Evolutionary conservation across 164 flowering plant species (phyloP), one percentile per base, ranked within the genome.

Genomic region (Tetrastigma voinierianum): DNA sequence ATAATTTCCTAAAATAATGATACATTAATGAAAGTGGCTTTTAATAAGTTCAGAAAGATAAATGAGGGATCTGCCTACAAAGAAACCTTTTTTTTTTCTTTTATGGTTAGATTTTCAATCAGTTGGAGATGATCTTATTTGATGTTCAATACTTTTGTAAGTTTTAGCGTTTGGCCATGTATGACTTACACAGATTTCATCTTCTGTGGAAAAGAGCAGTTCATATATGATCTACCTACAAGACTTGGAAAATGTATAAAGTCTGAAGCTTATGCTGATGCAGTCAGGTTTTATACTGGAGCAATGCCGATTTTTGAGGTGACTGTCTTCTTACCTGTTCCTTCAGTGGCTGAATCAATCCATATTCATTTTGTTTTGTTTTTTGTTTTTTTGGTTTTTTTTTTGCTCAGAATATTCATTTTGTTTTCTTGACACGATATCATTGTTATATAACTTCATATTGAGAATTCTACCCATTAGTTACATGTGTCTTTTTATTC

Each of bases 261-360:
- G 74, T 71, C 93, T 69, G 98, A 87, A 83, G 88, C 97, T 59
- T 96, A 96, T 88, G 93, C 89, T 64, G 98, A 93, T 77, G 99
- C 99, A 20, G 93, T 93, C 66, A 87, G 79, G 74, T 90, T 81
- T 68, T 96, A 84, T 68, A 93, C 80, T 66, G 99, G 99, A 65
- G 99, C 99, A 55, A 84, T 82, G 88, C 99, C 99, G 51, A 93
- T 96, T 72, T 90, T 96, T 70, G 83, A 88, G 99, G 99, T 96
- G 61, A 61, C 6, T 52, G 61, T 56, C 16, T 76, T 59, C 17
- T 70, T n/a, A 32, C 25, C 20, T 62, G 18, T 16, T 48, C 9
- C 45, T 64, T 55, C 21, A 52, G 9, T 76, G 43, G 21, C 45
- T 46, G 2, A 8, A 8, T 55, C 57, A 9, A 9, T 58, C 9